phyloP scores from a whole-genome alignment of 2,329 filamentous ascomycete species.

The Ascochyta fabae region DNA sequence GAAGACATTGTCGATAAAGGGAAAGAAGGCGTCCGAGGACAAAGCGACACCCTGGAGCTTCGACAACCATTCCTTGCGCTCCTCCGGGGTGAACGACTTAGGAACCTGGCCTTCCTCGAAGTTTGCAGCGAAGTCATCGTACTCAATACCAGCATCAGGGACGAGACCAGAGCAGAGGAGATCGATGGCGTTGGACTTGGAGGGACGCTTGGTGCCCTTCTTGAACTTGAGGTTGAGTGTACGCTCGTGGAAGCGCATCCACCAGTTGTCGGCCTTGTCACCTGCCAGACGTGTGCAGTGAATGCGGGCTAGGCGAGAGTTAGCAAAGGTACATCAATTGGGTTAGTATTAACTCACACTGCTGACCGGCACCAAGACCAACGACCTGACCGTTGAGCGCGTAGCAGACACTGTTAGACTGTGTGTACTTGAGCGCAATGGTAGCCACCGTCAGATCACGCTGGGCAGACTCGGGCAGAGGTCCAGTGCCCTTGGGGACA shows the following conservation, averaged over 20 bases:
- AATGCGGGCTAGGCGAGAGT: slow-evolving; percentile 67
- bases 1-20: slow-evolving; percentile 98
- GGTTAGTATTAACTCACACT: slow-evolving; percentile 58
- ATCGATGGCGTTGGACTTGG: slow-evolving; percentile 98
- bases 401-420: slow-evolving; percentile 99
- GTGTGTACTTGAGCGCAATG: slow-evolving; percentile 95
- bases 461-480: slow-evolving; percentile 79
- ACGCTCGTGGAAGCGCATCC: slow-evolving; percentile 95
- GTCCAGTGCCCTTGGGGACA: slow-evolving; percentile 77
- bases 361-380: slow-evolving; percentile 93
- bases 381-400: slow-evolving; percentile 92
- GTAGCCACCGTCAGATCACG: slow-evolving; percentile 94
- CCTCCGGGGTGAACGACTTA: slow-evolving; percentile 77
- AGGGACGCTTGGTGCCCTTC: slow-evolving; percentile 92
- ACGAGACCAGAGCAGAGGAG: slow-evolving; percentile 90
- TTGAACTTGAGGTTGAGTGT: slow-evolving; percentile 93
- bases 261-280: slow-evolving; percentile 99
- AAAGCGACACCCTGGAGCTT: slow-evolving; percentile 84
- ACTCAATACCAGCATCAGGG: slow-evolving; percentile 82
- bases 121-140: slow-evolving; percentile 82
- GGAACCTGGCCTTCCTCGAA: slow-evolving; percentile 83
- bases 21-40: slow-evolving; percentile 97
- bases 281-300: slow-evolving; percentile 97
- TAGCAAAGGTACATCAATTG: slow-evolving; percentile 3
- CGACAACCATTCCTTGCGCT: slow-evolving; percentile 84